Conservation (phyloP, 495 filamentous ascomycete species). For the Copromyces sp. region DNA sequence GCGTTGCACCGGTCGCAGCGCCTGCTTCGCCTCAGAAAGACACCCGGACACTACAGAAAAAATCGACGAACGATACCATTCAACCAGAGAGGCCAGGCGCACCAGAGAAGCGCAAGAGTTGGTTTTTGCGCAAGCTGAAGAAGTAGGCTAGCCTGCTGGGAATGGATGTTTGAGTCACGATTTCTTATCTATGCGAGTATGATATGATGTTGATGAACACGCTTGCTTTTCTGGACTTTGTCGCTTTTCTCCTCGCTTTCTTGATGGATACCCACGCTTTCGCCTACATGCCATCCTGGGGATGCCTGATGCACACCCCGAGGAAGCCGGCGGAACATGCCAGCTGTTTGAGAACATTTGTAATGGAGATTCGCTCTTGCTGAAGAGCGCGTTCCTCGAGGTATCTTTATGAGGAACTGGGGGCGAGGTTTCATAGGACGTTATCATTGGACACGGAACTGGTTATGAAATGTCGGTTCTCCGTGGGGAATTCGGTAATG, state of each 20-base stretch:
- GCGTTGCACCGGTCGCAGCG: slow-evolving; percentile 13
- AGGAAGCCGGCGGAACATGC: background rate
- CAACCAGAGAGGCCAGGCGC: slow-evolving; percentile 26
- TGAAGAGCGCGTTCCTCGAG: too few relatives aligned
- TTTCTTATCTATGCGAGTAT: background rate
- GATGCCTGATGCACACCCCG: background rate
- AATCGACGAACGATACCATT: slow-evolving; percentile 20
- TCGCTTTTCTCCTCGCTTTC: background rate
- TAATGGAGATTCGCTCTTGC: background rate
- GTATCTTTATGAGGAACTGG: background rate
- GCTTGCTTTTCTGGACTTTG: background rate
- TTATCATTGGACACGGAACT: background rate
- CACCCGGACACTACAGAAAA: slow-evolving; percentile 18
- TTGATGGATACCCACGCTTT: background rate
- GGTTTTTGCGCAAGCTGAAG: slow-evolving; percentile 53
- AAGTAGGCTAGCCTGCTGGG: background rate
- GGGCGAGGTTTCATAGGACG: background rate
- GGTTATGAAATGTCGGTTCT: background rate
- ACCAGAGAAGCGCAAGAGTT: slow-evolving; percentile 73
- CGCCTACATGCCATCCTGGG: background rate
- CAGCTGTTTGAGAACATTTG: background rate
- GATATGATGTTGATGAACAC: background rate
- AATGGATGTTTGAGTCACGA: background rate
- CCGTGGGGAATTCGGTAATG: background rate
- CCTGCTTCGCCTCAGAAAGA: slow-evolving; percentile 32